phyloP scores from a whole-genome alignment of 768 basidiomycete genomes.

The Termitomyces sp. region DNA sequence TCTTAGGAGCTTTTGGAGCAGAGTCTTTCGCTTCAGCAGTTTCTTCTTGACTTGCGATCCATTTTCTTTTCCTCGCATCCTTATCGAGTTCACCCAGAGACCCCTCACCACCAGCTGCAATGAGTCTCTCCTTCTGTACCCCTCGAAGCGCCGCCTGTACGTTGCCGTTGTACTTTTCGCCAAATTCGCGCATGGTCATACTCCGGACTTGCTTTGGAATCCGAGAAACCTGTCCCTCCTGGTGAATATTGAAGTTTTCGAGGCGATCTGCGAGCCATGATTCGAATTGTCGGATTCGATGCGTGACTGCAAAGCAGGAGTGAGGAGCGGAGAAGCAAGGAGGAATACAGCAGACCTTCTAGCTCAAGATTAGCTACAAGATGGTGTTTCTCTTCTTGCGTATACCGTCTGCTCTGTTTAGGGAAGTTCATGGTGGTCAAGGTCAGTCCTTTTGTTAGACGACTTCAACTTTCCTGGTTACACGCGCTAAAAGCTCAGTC shows the following conservation, averaged over 20 bases:
- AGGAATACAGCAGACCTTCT: conserved; percentile 49
- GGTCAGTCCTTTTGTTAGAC: conserved; percentile 7
- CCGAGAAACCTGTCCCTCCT: conserved; percentile 69
- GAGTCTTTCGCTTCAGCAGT: conserved; percentile 31
- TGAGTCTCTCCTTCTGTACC: conserved; percentile 60
- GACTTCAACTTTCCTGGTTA: conserved; percentile 1
- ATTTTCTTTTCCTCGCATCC: conserved; percentile 72
- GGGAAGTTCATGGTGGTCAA: conserved; percentile 25
- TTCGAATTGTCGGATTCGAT: conserved; percentile 70
- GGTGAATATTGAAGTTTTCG: conserved; percentile 70
- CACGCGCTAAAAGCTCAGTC: conserved; percentile 25
- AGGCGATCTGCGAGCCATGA: conserved; percentile 72
- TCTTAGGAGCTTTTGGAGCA: conserved; percentile 49
- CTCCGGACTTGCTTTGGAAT: conserved; percentile 72
- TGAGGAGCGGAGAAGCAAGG: background rate
- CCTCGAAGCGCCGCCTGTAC: conserved; percentile 69
- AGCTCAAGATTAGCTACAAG: conserved; percentile 76
- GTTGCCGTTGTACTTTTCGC: conserved; percentile 73
- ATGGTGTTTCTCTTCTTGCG: conserved; percentile 70
- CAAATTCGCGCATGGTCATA: conserved; percentile 76
- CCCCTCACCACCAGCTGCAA: conserved; percentile 44
- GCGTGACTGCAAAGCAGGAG: conserved; percentile 49
- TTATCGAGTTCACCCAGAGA: conserved; percentile 58
- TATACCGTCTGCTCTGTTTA: conserved; percentile 34
- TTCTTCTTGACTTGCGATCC: conserved; percentile 62